Percentiles rank a stretch among this genome's conserved stretches.
Conservation (phyloP, 768 basidiomycete genomes). For the Naganishia vaughanmartiniae region DNA sequence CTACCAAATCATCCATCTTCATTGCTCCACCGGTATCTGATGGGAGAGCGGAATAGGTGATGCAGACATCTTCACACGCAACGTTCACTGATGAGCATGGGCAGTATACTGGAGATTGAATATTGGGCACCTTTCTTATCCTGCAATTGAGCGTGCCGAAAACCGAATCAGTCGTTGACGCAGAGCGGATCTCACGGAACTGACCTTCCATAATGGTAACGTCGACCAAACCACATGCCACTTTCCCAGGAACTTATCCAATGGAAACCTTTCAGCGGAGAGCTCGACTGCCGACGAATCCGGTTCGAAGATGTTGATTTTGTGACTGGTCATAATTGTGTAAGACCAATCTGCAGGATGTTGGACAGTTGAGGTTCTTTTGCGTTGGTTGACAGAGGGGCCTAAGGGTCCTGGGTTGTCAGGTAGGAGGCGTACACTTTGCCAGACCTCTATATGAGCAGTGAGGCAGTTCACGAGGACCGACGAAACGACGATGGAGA, state of each 20-base stretch:
- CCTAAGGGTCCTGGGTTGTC: background rate
- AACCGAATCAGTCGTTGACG: background rate
- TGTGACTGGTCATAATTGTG: background rate
- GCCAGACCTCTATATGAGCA: too few relatives aligned
- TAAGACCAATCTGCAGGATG: background rate
- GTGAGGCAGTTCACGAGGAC: too few relatives aligned
- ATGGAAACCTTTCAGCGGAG: slow-evolving; percentile 9
- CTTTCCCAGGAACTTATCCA: slow-evolving; percentile 44
- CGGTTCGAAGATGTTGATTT: slow-evolving; percentile 3
- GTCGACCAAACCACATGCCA: slow-evolving; percentile 55
- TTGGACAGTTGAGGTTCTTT: background rate
- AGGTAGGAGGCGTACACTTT: too few relatives aligned
- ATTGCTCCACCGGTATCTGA: slow-evolving; percentile 30
- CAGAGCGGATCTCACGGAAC: background rate
- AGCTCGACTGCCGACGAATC: background rate
- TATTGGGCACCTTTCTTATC: slow-evolving; percentile 49
- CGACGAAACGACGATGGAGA: too few relatives aligned
- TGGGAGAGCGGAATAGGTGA: slow-evolving; percentile 51
- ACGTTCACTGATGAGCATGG: background rate
- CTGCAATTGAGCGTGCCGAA: slow-evolving; percentile 30
- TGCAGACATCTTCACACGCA: slow-evolving; percentile 50
- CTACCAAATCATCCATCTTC: slow-evolving; percentile 53
- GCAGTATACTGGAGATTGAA: background rate
- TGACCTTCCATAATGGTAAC: slow-evolving; percentile 56
- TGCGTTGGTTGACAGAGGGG: background rate